Evolutionary conservation across 1,139 yeast species (phyloP), one percentile per base, ranked within the genome.

Genomic region (Sugiyamaella novakii): DNA sequence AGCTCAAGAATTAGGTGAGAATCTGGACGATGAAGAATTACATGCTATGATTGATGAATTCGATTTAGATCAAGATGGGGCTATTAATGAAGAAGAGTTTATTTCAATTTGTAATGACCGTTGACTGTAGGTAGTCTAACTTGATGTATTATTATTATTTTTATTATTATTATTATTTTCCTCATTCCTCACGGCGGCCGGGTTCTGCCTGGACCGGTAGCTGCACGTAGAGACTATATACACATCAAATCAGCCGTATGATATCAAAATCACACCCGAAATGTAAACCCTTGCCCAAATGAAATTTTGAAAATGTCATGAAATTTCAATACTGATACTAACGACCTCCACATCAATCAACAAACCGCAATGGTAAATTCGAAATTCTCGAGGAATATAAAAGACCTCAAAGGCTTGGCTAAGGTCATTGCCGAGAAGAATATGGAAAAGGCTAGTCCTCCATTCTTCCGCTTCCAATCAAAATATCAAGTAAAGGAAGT

Each of bases 41-140:
- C 78, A 86, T 57, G 97, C 98, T 10, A 92, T 94, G 98, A 92
- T 94, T 57, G 97, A 91, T 56, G 98, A 92, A 68, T 94, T 94
- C 64, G 99, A 94, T 69, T 72, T 92, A 52, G 98, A 94, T 66
- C 96, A 87, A 55, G 98, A 94, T 66, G 98, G 98, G 43, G 96
- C 87, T 59, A 89, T 94, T 59, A 85, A 84, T 60, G 94, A 87
- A 63, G 92, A 88, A 56, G 99, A 94, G 71, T 94, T 92, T 67
- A 87, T 88, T 54, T 85, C 87, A 54, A 88, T 91, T 42, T 88
- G 96, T 65, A 82, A 88, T 22, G 96, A 88, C 48, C 65, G 65
- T 51, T 68, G 54, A 54, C 14, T 7, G n/a, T 10, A 28, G 14
- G 31, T 25, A 21, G 31, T 8, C 14, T 28, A 21, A 11, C 21